phyloP scores from a whole-genome alignment of 2,329 filamentous ascomycete species.

The Ophiostoma triangulosporum region DNA sequence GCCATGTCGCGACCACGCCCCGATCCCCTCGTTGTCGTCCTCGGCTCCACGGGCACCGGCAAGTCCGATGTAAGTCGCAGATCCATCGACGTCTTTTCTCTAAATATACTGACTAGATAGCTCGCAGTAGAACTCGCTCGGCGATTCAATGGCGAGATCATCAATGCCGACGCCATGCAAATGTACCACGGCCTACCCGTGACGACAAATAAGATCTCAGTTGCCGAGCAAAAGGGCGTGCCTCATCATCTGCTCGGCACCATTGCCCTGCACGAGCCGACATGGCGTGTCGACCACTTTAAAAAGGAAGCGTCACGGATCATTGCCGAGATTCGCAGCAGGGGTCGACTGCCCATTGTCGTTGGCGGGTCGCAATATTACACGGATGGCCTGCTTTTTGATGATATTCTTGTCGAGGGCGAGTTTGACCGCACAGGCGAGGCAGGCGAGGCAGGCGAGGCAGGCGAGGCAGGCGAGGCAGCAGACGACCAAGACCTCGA shows the following conservation, averaged over 20 bases:
- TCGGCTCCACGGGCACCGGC: constrained; percentile 85
- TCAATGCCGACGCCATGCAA: constrained; percentile 98
- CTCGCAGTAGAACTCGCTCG: constrained; percentile 78
- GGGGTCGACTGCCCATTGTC: constrained; percentile 74
- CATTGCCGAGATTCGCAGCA: constrained; percentile 63
- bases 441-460: neutral
- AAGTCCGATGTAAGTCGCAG: constrained; percentile 64
- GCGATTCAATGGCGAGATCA: constrained; percentile 78
- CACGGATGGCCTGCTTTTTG: constrained; percentile 74
- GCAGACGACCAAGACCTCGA: neutral
- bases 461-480: constrained; percentile 6
- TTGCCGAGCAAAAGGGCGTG: constrained; percentile 60
- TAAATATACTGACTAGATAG: constrained; percentile 29
- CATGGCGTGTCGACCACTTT: constrained; percentile 75
- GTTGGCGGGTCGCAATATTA: constrained; percentile 97
- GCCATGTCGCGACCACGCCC: constrained; percentile 19
- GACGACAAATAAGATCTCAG: constrained; percentile 85
- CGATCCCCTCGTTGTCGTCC: constrained; percentile 60
- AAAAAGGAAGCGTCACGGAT: constrained; percentile 52
- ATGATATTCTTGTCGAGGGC: constrained; percentile 48
- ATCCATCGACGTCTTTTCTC: neutral
- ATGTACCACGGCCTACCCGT: constrained; percentile 85
- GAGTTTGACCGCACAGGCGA: constrained; percentile 11
- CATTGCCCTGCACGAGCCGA: constrained; percentile 59
- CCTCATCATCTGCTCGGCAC: constrained; percentile 80